phyloP scores from a whole-genome alignment of 371 early-diverging fungal genomes.

The Batkoa obscura region DNA sequence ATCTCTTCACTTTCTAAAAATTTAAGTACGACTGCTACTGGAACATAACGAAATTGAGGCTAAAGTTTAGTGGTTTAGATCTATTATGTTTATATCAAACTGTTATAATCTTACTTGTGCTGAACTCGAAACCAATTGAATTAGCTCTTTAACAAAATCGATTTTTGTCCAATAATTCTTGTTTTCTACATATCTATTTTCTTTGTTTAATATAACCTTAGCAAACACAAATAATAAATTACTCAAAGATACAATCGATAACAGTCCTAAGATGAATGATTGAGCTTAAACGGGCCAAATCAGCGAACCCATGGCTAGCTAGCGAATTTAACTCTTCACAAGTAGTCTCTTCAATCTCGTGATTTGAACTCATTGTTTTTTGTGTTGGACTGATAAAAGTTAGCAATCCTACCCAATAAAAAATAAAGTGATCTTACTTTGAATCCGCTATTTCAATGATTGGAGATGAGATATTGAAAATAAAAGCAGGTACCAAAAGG shows the following conservation, averaged over 20 bases:
- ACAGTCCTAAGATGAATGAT: background rate
- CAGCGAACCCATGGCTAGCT: conserved; percentile 8
- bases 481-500: conserved; percentile 28
- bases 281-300: conserved; percentile 6
- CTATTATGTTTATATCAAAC: background rate
- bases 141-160: conserved; percentile 1
- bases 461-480: conserved; percentile 19
- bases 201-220: background rate
- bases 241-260: conserved; percentile 4
- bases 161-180: conserved; percentile 3
- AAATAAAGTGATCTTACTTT: too few species aligned
- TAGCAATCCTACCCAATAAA: background rate
- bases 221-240: background rate
- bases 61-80: conserved; percentile 8
- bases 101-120: conserved; percentile 1
- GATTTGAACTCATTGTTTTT: background rate
- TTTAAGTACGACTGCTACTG: conserved; percentile 36
- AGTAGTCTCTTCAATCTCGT: conserved; percentile 2
- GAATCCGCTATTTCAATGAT: conserved; percentile 12
- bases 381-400: background rate
- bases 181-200: background rate
- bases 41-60: conserved; percentile 44
- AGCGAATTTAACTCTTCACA: conserved; percentile 3
- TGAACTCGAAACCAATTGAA: background rate
- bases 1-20: conserved; percentile 21